These are phyloP conservation scores for Leccinum subrobustum DNA, from an alignment of 1,284 basidiomycete species.

Conservation along the genomic window DNA sequence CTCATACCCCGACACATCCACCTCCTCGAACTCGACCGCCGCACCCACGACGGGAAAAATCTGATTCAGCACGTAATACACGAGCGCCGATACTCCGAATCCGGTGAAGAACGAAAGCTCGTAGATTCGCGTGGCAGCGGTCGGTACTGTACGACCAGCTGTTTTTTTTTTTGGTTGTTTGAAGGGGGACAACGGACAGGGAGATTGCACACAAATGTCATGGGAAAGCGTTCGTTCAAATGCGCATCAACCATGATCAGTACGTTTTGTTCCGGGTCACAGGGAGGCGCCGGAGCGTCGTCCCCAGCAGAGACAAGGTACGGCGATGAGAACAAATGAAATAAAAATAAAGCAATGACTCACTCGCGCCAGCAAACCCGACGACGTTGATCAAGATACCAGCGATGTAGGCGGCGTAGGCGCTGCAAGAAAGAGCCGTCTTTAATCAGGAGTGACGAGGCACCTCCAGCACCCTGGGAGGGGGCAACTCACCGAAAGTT, in stretches of 20 bases:
- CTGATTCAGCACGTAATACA: conserved; percentile 62
- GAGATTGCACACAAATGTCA: background rate
- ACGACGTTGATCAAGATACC: conserved; percentile 85
- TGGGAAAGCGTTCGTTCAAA: background rate
- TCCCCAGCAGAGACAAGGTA: background rate
- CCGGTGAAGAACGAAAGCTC: conserved; percentile 80
- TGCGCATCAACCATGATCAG: background rate
- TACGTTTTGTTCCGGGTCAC: background rate
- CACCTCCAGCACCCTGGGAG: background rate
- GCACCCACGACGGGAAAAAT: conserved; percentile 59
- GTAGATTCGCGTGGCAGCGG: conserved; percentile 68
- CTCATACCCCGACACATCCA: conserved; percentile 50
- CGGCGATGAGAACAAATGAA: background rate
- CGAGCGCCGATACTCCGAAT: conserved; percentile 63
- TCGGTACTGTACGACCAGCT: conserved; percentile 58
- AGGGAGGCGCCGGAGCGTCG: background rate
- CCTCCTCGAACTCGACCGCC: conserved; percentile 53
- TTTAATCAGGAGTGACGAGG: background rate
- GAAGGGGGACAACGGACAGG: background rate
- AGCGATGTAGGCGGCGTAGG: conserved; percentile 68
- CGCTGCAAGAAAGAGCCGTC: conserved; percentile 38
- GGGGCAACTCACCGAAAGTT: conserved; percentile 55
- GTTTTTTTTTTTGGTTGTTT: background rate
- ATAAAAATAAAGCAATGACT: conserved; percentile 28
- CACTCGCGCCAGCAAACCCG: conserved; percentile 65